These are phyloP conservation scores for Hymenoscyphus repandus DNA, from an alignment of 2,329 filamentous ascomycete species.

Conservation along the genomic window DNA sequence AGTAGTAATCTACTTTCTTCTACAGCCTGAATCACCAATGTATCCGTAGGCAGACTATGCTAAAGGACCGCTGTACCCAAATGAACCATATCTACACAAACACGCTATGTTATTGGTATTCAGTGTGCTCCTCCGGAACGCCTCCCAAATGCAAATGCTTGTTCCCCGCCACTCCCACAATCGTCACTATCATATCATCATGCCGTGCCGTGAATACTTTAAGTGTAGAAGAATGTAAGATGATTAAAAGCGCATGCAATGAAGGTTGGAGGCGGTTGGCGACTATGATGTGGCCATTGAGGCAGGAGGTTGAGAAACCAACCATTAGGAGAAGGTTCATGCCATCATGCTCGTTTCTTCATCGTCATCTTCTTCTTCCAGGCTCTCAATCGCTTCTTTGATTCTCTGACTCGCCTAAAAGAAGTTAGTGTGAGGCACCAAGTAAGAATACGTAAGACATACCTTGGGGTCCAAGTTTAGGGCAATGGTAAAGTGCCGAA, in stretches of 20 bases:
- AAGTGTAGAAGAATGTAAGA: not conserved
- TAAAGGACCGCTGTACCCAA: not conserved
- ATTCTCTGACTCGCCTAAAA: constrained; percentile 81
- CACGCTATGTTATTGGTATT: not conserved
- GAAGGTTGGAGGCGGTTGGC: not conserved
- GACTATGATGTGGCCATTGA: not conserved
- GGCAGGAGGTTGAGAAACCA: not conserved
- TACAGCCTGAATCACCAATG: not conserved
- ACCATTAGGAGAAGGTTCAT: constrained; percentile 7
- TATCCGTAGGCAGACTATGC: not conserved
- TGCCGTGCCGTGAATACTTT: constrained; percentile 4
- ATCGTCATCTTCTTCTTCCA: constrained; percentile 74
- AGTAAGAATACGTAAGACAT: constrained; percentile 30
- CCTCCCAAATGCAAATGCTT: constrained; percentile 10
- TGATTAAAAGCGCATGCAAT: not conserved
- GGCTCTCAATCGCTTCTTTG: constrained; percentile 91
- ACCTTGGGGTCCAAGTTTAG: constrained; percentile 96
- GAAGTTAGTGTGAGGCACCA: constrained; percentile 7
- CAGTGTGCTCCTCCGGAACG: not conserved
- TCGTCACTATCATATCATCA: constrained; percentile 12
- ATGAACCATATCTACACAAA: not conserved
- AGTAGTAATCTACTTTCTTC: not conserved
- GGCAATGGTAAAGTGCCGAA: constrained; percentile 90
- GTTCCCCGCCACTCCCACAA: not conserved
- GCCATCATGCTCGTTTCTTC: constrained; percentile 25